Conservation (phyloP, 331 rosid genomes). For the Quercus lobata region DNA sequence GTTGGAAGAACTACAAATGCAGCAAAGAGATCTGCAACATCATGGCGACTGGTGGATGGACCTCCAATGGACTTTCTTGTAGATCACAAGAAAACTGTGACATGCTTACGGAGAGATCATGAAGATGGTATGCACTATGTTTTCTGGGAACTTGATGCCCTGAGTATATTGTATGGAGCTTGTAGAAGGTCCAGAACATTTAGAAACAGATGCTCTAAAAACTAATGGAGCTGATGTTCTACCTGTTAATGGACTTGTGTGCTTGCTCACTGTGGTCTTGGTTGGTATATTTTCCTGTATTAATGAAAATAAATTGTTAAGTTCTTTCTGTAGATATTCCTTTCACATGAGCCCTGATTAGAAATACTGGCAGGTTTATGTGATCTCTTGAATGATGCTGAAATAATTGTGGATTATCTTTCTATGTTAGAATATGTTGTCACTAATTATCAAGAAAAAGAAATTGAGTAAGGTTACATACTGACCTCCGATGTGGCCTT, state of each 20-base stretch:
- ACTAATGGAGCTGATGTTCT: not conserved
- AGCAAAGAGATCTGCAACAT: conserved; percentile 25
- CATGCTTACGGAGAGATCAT: conserved; percentile 24
- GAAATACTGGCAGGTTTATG: not conserved
- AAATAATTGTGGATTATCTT: not conserved
- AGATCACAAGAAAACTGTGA: conserved; percentile 30
- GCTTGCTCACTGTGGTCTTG: not conserved
- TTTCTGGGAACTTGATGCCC: conserved; percentile 16
- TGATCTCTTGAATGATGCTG: conserved; percentile 13
- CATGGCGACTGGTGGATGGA: conserved; percentile 42
- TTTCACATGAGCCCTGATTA: not conserved
- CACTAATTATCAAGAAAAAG: not conserved
- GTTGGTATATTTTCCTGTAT: not conserved
- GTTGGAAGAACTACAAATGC: conserved; percentile 34
- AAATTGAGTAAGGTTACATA: not conserved
- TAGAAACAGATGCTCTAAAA: not conserved
- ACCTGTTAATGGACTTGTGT: not conserved
- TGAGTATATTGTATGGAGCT: not conserved
- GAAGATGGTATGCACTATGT: conserved; percentile 42
- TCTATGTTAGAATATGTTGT: not conserved
- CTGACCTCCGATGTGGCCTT: not conserved
- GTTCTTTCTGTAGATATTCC: not conserved
- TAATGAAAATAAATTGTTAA: not conserved
- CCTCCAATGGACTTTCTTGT: conserved; percentile 39
- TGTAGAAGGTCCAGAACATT: not conserved